Evolutionary conservation across 345 rosid genomes (phyloP), one percentile per base, ranked within the genome.

Genomic region (Pseudoturritis turrita): DNA sequence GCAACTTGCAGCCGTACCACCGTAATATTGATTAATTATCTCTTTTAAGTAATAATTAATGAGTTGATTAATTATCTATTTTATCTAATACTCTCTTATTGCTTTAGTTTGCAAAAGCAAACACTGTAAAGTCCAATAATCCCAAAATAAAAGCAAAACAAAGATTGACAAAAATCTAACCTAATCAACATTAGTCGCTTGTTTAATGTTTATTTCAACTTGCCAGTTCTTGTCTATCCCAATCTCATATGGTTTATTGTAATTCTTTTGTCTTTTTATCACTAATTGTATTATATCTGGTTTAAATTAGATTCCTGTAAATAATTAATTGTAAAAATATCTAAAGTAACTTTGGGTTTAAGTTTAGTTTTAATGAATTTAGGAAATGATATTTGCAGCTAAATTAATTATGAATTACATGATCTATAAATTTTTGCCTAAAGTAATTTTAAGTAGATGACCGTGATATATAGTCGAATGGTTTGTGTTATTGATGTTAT

Each of bases 91-190:
- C 35, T 49, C 68, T 60, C 25, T 57, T 12, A 44, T 45, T 35
- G 58, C 23, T 45, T n/a, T 73, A 35, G 64, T 63, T 63, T 8
- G 33, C 45, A 22, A 41, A 43, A 17, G 8, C 45, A 60, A 60
- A 15, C 49, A 23, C n/a, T 13, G 6, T 35, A 45, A 45, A 45
- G 51, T 46, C 50, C 28, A 29, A 74, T 74, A 57, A 25, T 50
- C 59, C 44, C 65, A 56, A 74, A 58, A 29, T 22, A 2, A 66
- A 65, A 37, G 40, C 53, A 65, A 73, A 73, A 47, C 72, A 65
- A 65, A 74, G 72, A 73, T 58, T 58, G 54, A 74, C 61, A 65
- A 57, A 65, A 65, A 66, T 66, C 68, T 74, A 58, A 74, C 61
- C 68, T 58, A 58, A 76, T 62, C 77, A 26, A 58, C 54, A 68